Evolutionary conservation across 495 filamentous ascomycete genomes (phyloP).

Genomic region (Xeromyces bisporus): DNA sequence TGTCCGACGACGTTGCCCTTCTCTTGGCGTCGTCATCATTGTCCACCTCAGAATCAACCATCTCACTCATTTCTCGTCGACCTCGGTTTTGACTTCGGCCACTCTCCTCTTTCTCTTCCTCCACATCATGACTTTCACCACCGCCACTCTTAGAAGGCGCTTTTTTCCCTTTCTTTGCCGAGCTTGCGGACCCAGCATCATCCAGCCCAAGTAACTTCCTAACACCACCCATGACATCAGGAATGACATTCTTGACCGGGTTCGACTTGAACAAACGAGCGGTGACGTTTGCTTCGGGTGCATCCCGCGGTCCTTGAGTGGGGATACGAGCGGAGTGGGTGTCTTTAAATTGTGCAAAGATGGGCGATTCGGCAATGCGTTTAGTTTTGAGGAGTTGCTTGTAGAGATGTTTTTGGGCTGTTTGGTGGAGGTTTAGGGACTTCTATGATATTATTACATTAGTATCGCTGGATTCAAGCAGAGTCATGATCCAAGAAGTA

Average conservation of each 20-base stretch:
- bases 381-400: slow-evolving; percentile 63
- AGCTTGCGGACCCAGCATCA: slow-evolving; percentile 13
- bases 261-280: slow-evolving; percentile 65
- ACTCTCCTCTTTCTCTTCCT: slow-evolving; percentile 5
- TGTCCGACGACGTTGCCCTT: background rate
- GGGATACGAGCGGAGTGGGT: slow-evolving; percentile 7
- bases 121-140: slow-evolving; percentile 1
- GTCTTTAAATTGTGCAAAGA: slow-evolving; percentile 24
- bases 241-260: slow-evolving; percentile 52
- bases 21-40: background rate
- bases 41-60: no score
- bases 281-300: slow-evolving; percentile 53
- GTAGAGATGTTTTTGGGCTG: slow-evolving; percentile 53
- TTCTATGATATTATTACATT: no score
- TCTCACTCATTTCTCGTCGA: no score
- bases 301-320: slow-evolving; percentile 25
- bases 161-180: slow-evolving; percentile 9
- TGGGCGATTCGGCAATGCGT: slow-evolving; percentile 37
- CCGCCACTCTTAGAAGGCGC: no score
- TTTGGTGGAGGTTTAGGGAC: slow-evolving; percentile 45
- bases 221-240: slow-evolving; percentile 43
- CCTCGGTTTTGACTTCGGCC: background rate
- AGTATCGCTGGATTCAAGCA: no score
- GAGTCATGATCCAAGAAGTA: background rate
- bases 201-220: slow-evolving; percentile 42